Evolutionary conservation across 2,329 filamentous ascomycete species (phyloP).

Genomic region (Fusarium pseudograminearum): DNA sequence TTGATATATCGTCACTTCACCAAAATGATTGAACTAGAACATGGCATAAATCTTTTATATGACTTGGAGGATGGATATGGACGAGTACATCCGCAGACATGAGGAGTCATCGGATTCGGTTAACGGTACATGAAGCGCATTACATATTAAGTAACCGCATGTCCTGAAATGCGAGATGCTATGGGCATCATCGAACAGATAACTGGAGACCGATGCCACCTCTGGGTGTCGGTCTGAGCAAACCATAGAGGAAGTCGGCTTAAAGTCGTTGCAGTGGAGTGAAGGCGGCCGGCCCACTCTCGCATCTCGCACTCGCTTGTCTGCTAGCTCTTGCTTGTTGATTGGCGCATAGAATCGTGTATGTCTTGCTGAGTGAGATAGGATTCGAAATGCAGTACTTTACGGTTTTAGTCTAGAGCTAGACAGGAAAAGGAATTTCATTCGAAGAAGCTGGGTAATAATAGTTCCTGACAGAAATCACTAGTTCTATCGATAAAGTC

Average conservation of each 20-base stretch:
- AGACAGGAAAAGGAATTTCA: constrained; percentile 17
- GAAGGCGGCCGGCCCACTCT: constrained; percentile 14
- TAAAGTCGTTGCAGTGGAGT: constrained; percentile 25
- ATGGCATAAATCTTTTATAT: not conserved
- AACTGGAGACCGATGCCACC: constrained; percentile 8
- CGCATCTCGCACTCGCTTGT: constrained; percentile 40
- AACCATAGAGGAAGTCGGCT: constrained; percentile 9
- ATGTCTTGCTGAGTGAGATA: not conserved
- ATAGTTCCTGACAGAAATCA: not conserved
- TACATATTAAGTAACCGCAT: not conserved
- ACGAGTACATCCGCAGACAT: not conserved
- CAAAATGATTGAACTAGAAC: not conserved
- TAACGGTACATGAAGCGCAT: not conserved
- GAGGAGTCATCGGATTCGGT: not conserved
- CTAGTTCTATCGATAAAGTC: not conserved
- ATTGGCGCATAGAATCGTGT: not conserved
- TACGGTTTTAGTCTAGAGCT: constrained; percentile 4
- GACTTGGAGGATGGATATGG: not conserved
- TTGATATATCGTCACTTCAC: not conserved
- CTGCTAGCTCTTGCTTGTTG: not conserved
- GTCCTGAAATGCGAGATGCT: not conserved
- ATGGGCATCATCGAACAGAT: constrained; percentile 5
- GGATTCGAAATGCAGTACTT: not conserved
- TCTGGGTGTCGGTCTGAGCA: not conserved
- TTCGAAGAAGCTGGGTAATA: constrained; percentile 7